Percentiles rank a stretch among this genome's conserved stretches.
phyloP scores from a whole-genome alignment of 2,329 filamentous ascomycete genomes.

The Ploettnerulaceae sp. region DNA sequence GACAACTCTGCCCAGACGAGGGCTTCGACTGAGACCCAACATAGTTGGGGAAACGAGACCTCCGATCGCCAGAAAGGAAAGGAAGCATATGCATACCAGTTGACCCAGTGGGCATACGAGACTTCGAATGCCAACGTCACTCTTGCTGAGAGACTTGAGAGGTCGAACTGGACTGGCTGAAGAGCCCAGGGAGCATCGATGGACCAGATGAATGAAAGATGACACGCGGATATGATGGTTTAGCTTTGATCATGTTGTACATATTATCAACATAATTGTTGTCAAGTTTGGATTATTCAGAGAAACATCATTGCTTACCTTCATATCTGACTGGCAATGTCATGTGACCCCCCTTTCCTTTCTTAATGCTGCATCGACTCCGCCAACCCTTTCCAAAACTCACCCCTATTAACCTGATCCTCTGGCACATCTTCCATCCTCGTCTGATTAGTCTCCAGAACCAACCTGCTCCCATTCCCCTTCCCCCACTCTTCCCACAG shows the following conservation, averaged over 20 bases:
- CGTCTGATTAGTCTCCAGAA: constrained; percentile 27
- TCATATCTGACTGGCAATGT: background rate
- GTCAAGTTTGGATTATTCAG: background rate
- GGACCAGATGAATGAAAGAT: background rate
- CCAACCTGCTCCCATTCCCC: constrained; percentile 23
- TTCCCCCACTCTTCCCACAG: constrained; percentile 28
- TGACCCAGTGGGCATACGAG: constrained; percentile 9
- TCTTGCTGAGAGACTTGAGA: constrained; percentile 15
- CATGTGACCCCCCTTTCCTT: background rate
- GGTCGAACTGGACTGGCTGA: constrained; percentile 7
- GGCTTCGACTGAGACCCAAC: background rate
- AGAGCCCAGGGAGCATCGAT: too few relatives aligned
- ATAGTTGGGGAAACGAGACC: too few relatives aligned
- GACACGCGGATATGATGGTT: background rate
- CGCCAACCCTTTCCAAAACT: constrained; percentile 28
- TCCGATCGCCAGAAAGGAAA: too few relatives aligned
- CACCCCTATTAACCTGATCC: constrained; percentile 24
- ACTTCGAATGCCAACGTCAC: constrained; percentile 9
- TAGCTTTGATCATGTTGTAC: background rate
- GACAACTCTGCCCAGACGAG: background rate
- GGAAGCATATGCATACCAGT: background rate
- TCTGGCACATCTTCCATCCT: constrained; percentile 29
- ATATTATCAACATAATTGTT: too few relatives aligned
- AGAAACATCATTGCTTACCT: too few relatives aligned
- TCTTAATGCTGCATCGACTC: constrained; percentile 22